A percentile compares a stretch with the other conserved stretches of the same genome.
These are phyloP conservation scores for Cupressus sempervirens DNA, from an alignment of 75 land plant genomes.

Conservation along the genomic window DNA sequence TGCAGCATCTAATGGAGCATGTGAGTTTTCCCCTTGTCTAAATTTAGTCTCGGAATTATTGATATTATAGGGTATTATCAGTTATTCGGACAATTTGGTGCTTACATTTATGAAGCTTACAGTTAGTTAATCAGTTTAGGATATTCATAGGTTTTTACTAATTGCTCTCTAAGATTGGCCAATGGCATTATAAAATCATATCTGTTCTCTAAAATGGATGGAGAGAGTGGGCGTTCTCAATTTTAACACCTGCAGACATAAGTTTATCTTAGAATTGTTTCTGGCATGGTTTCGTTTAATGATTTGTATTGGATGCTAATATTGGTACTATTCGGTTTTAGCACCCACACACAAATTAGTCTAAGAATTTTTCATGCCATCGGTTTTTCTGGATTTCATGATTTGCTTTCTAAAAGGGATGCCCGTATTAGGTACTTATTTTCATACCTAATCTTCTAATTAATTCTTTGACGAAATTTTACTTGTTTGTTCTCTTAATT, in stretches of 20 bases:
- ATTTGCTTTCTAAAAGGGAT: background rate
- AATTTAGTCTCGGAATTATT: background rate
- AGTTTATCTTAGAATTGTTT: background rate
- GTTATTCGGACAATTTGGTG: background rate
- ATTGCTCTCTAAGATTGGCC: too few relatives aligned
- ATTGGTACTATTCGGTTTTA: background rate
- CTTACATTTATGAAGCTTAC: background rate
- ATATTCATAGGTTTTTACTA: too few relatives aligned
- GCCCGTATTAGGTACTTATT: background rate
- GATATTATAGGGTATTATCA: background rate
- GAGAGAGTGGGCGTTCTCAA: background rate
- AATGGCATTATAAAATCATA: too few relatives aligned
- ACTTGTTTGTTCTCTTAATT: background rate
- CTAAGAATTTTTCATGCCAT: background rate
- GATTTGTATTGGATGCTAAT: background rate
- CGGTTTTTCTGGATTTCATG: background rate
- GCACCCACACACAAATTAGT: background rate
- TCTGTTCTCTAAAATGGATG: background rate
- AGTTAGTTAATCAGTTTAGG: background rate
- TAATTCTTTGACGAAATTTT: background rate
- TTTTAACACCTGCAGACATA: background rate
- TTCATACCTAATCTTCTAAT: background rate
- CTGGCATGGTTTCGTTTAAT: background rate
- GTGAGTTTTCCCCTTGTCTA: constrained; percentile 8
- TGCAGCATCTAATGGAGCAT: constrained; percentile 55